Base-by-base conservation (phyloP, 1,139 yeast species). In the Suhomyces taliae region DNA sequence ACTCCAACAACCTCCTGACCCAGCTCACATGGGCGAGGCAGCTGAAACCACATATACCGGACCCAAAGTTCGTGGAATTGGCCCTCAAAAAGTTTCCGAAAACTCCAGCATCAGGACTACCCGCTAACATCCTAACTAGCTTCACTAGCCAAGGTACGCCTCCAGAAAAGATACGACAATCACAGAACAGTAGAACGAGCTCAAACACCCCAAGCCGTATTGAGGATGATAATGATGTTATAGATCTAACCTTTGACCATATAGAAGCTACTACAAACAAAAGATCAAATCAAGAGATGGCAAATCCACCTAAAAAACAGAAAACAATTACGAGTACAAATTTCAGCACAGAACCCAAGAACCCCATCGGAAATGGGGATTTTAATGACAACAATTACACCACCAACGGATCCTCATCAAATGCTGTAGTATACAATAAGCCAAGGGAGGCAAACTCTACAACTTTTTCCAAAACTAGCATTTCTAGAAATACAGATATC, bases 1-100 rank as follows among this genome's bases (percentile, higher is more conserved):
- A 43, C 37, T 44, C 52, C 41, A 50, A 50, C 33, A 50, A 50
- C 41, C 44, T 50, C 14, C 50, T 34, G 48, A 34, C 39, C 27
- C 53, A 50, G 34, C 37, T 48, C 27, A 40, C 45, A 12, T 50
- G 53, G 53, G 26, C 46, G 36, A 39, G 41, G 27, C 44, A 36
- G 24, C 42, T 35, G 40, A 27, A 38, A 10, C 49, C 53, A 2
- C 52, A 50, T 15, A 34, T 50, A 8, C 53, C 53, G 3, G 43
- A 43, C 19, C 44, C 41, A 4, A 27, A 35, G 8, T 26, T 45
- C 5, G 29, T 46, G 10, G 38, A 34, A 10, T 36, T 50, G 40
- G 48, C 41, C 11, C 31, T 44, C 6, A 43, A 45, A 40, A 36
- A 33, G 19, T 48, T 41, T 34, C 43, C 46, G 9, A 45, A 44